phyloP scores from a whole-genome alignment of 1,284 basidiomycete genomes.

The Pterulicium gracile region DNA sequence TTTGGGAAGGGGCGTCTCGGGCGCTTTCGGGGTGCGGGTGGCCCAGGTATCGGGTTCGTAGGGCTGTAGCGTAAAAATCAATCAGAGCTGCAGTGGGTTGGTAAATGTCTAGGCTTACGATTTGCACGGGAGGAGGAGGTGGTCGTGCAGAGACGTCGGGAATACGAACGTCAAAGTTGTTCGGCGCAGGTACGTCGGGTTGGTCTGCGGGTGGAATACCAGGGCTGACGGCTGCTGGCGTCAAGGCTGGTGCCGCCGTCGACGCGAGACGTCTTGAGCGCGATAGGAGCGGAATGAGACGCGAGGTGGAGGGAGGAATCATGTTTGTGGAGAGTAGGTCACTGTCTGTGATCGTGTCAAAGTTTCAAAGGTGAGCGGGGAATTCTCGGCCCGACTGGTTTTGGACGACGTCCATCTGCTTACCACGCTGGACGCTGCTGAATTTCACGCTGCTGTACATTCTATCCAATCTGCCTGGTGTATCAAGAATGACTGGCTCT shows the following conservation, averaged over 20 bases:
- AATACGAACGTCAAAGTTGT: slow-evolving; percentile 34
- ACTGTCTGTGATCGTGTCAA: no score
- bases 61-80: slow-evolving; percentile 33
- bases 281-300: no score
- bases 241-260: no score
- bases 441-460: slow-evolving; percentile 53
- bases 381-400: no score
- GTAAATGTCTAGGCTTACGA: slow-evolving; percentile 34
- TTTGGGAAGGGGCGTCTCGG: slow-evolving; percentile 39
- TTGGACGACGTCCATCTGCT: no score
- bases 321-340: no score
- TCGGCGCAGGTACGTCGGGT: slow-evolving; percentile 12
- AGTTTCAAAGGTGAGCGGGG: no score
- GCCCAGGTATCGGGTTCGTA: slow-evolving; percentile 63
- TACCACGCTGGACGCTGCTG: slow-evolving; percentile 57
- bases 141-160: slow-evolving; percentile 40
- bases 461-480: not conserved
- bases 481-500: not conserved
- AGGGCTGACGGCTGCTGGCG: slow-evolving; percentile 19
- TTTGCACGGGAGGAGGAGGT: slow-evolving; percentile 36
- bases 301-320: no score
- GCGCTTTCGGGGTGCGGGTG: slow-evolving; percentile 19
- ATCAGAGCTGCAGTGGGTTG: slow-evolving; percentile 5
- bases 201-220: slow-evolving; percentile 24
- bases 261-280: slow-evolving; percentile 12